Base-by-base conservation (phyloP, 2,329 filamentous ascomycete genomes). In the Penicillium verrucosum region DNA sequence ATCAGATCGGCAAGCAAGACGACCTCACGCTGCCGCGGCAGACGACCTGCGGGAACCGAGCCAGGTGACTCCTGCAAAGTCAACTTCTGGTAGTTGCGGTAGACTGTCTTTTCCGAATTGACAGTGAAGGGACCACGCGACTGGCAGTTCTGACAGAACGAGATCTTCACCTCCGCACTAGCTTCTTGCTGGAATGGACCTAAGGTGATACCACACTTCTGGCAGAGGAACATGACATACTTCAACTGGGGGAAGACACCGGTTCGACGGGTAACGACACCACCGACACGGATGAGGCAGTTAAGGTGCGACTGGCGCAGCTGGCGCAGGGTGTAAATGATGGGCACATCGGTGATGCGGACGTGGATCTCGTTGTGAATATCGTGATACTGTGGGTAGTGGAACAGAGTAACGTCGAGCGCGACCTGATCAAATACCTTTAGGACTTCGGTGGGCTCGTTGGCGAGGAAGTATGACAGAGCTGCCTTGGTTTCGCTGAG, bases 311-410 rank as follows among this genome's bases (percentile, higher is more conserved):
- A 91, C 76, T 99, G 94, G 59, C 94, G 90, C 43, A 99, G 83
- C 73, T 99, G 92, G 48, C 94, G 90, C 47, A 99, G 85, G 2
- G 94, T 99, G 75, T 97, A 97, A 68, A 92, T 89, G 30, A 97
- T 89, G 4, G 94, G 95, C 16, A 99, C 82, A 67, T 97, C 93
- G 23, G 92, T 92, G 70, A 99, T 96, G 59, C 94, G 92, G 54
- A 99, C 93, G 71, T 99, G 94, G 51, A 99, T 96, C 74, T 99
- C 94, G 29, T 92, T 89, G 75, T 97, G 94, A 67, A 99, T 99
- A 60, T 92, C 89, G 73, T 96, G 92, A 73, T 99, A 99, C 74
- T 97, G 92, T 1, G 92, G 93, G 76, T 97, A 99, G 74, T 97
- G 92, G 53, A 97, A 86, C 23, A 97, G 84, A 5, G 95, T 93